These are phyloP conservation scores for Fraxinus pennsylvanica DNA, from an alignment of 257 asterid genomes.

Conservation along the genomic window DNA sequence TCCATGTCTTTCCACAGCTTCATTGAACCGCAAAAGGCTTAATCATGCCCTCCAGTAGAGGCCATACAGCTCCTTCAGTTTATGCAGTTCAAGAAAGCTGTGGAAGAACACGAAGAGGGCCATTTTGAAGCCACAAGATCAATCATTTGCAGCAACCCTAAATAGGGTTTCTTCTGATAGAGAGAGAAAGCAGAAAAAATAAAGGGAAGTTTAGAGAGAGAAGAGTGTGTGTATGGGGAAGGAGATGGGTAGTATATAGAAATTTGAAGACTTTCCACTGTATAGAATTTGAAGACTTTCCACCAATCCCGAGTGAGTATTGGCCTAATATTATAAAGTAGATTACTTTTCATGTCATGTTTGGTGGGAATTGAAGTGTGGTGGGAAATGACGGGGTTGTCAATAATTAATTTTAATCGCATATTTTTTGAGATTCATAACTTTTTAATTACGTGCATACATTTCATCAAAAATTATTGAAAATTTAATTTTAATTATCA, in stretches of 20 bases:
- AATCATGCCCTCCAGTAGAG: conserved; percentile 18
- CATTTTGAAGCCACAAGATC: conserved; percentile 27
- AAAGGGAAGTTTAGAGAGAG: conserved; percentile 26
- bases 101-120: conserved; percentile 75
- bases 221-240: conserved; percentile 26
- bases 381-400: too few species aligned
- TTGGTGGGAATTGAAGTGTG: too few species aligned
- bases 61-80: conserved; percentile 26
- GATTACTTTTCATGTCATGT: conserved; percentile 24
- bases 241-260: conserved; percentile 58
- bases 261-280: conserved; percentile 49
- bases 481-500: too few species aligned
- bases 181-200: conserved; percentile 7
- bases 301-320: conserved; percentile 98
- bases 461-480: too few species aligned
- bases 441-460: too few species aligned
- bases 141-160: conserved; percentile 43
- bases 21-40: conserved; percentile 66
- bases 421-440: too few species aligned
- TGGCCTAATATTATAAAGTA: conserved; percentile 40
- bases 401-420: too few species aligned
- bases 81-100: conserved; percentile 98
- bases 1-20: conserved; percentile 87
- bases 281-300: conserved; percentile 39
- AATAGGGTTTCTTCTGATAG: conserved; percentile 40